phyloP scores from a whole-genome alignment of 768 basidiomycete species.

The Leccinum obscurum region DNA sequence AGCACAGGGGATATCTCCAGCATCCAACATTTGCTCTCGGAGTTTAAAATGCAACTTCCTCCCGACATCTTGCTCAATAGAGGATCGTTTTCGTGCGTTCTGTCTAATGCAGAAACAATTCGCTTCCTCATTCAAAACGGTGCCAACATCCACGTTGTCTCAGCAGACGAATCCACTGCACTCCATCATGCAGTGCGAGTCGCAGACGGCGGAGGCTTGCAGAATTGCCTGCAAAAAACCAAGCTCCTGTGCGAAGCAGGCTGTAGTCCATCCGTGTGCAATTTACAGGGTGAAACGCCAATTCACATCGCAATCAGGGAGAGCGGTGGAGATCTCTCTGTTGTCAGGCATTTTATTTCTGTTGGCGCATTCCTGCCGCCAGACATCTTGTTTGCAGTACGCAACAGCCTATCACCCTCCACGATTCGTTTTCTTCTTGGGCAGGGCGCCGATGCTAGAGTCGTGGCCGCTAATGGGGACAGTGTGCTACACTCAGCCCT shows the following conservation, averaged over 20 bases:
- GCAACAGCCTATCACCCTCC: neutral
- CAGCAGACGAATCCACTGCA: neutral
- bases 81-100: neutral
- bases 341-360: neutral
- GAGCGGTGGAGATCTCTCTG: fast-evolving
- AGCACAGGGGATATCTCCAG: neutral
- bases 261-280: neutral
- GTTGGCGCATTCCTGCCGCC: neutral
- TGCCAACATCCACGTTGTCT: neutral
- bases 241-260: neutral
- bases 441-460: neutral
- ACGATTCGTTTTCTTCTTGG: neutral
- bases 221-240: neutral
- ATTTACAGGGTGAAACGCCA: neutral
- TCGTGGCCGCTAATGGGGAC: neutral
- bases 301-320: neutral
- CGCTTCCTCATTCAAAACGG: neutral
- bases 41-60: neutral
- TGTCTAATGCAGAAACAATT: neutral
- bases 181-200: neutral
- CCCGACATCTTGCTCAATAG: neutral
- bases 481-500: neutral
- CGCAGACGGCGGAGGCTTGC: fast-evolving
- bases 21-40: neutral
- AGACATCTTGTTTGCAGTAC: neutral